Conservation (phyloP, 768 basidiomycete species). For the Serendipita sp. region DNA sequence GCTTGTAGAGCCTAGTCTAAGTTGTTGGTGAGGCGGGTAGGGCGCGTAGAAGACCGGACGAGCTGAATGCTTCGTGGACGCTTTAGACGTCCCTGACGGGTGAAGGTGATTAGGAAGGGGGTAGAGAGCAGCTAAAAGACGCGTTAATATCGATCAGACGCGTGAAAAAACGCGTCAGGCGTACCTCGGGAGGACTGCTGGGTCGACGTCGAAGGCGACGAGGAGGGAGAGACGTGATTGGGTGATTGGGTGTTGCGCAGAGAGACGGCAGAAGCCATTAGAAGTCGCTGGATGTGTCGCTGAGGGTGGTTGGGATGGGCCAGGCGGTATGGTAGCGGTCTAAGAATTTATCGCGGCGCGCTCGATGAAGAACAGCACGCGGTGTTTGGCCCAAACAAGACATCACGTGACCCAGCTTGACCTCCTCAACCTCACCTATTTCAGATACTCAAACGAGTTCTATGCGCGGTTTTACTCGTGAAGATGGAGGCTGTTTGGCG, state of each 20-base stretch:
- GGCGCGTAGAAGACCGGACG: background rate
- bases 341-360: background rate
- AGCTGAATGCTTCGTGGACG: background rate
- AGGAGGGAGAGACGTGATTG: background rate
- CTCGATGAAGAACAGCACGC: no score
- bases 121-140: background rate
- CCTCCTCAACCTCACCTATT: background rate
- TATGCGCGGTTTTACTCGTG: no score
- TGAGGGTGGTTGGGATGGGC: background rate
- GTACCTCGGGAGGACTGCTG: background rate
- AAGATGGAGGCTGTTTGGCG: no score
- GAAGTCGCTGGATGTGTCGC: constrained; percentile 2
- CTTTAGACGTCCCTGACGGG: background rate
- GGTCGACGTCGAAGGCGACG: background rate
- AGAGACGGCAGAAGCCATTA: background rate
- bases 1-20: background rate
- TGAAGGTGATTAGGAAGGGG: background rate
- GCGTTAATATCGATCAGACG: background rate
- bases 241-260: background rate
- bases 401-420: background rate
- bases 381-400: background rate
- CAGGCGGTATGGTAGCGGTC: background rate
- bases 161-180: constrained; percentile 2
- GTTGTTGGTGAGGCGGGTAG: background rate
- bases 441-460: no score